Evolutionary conservation across 2,329 filamentous ascomycete species (phyloP).

Genomic region (Coniosporium tulheliwenetii): DNA sequence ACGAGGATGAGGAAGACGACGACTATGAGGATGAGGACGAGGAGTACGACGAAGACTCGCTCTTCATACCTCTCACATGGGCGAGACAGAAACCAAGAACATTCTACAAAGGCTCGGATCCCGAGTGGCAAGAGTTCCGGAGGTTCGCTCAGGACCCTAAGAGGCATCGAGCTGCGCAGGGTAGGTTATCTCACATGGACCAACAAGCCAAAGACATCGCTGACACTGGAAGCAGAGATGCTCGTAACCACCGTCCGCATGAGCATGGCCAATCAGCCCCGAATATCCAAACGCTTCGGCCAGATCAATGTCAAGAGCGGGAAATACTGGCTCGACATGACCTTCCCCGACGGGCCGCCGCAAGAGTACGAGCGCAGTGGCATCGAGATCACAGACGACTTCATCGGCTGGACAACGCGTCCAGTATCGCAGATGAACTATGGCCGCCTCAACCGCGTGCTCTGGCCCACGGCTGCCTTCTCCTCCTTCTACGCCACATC

Average conservation of each 20-base stretch:
- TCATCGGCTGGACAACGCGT: slow-evolving; percentile 23
- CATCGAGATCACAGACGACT: slow-evolving; percentile 22
- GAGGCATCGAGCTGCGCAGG: slow-evolving; percentile 21
- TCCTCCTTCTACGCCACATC: slow-evolving; percentile 17
- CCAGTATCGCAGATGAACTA: slow-evolving; percentile 24
- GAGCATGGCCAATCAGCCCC: slow-evolving; percentile 13
- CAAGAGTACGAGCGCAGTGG: slow-evolving; percentile 32
- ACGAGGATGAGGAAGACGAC: slow-evolving; percentile 11
- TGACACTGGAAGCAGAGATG: slow-evolving; percentile 11
- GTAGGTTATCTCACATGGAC: slow-evolving; percentile 7
- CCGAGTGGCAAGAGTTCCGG: slow-evolving; percentile 36
- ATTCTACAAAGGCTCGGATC: slow-evolving; percentile 35
- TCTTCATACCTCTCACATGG: slow-evolving; percentile 34
- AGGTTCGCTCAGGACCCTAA: slow-evolving; percentile 26
- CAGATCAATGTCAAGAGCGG: slow-evolving; percentile 22
- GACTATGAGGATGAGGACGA: slow-evolving; percentile 2
- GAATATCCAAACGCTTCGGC: slow-evolving; percentile 17
- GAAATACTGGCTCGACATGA: slow-evolving; percentile 31
- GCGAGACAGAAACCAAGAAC: slow-evolving; percentile 22
- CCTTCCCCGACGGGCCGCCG: slow-evolving; percentile 31
- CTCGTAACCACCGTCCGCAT: slow-evolving; percentile 20
- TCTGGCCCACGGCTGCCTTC: slow-evolving; percentile 21
- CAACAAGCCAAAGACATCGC: background rate
- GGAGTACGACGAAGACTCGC: slow-evolving; percentile 15
- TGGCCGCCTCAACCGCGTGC: slow-evolving; percentile 17